Base-by-base conservation (phyloP, 2,329 filamentous ascomycete species). In the Gnomoniopsis smithogilvyi region DNA sequence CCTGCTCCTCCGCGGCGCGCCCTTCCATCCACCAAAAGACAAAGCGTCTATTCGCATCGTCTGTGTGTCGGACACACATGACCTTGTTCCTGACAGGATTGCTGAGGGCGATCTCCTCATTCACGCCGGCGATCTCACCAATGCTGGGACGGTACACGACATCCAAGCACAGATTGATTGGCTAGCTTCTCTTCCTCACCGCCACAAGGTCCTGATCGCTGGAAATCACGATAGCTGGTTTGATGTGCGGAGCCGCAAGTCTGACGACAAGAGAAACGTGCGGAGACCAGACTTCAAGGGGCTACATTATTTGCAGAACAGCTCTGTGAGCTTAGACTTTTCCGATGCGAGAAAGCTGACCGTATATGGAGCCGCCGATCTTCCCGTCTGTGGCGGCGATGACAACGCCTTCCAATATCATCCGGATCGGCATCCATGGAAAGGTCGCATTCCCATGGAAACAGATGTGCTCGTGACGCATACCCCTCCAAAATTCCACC, bases 191-290 rank as follows among this genome's bases (percentile, higher is more conserved):
- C 81, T 93, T 8, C 90, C 91, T 0, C 92, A 96, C 68, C 75
- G 76, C 38, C 82, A 96, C 72, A 96, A 96, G 73, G 80, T 97
- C 24, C 83, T 93, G 38, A 86, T 98, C 34, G 85, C 86, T 34
- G 94, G 94, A 1, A 97, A 97, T 70, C 94, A 97, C 72, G 94
- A 97, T 69, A 88, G 85, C 67, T 96, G 86, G 77, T 89, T 96
- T 62, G 94, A 96, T 72, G 78, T 83, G 24, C 78, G 79, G 36
- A 86, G 85, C 15, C 81, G 90, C 3, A 73, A 71, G 17, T 74
- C 79, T 11, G 77, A 82, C 49, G 86, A 91, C 68, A 78, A 79
- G 21, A 69, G 77, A n/a, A 73, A 75, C 1, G 71, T 72, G n/a
- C 75, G 76, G 62, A 73, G 71, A 33, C 78, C 93, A 17, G 78